phyloP scores from a whole-genome alignment of 2,329 filamentous ascomycete genomes.

The Ramularia collo-cygni region DNA sequence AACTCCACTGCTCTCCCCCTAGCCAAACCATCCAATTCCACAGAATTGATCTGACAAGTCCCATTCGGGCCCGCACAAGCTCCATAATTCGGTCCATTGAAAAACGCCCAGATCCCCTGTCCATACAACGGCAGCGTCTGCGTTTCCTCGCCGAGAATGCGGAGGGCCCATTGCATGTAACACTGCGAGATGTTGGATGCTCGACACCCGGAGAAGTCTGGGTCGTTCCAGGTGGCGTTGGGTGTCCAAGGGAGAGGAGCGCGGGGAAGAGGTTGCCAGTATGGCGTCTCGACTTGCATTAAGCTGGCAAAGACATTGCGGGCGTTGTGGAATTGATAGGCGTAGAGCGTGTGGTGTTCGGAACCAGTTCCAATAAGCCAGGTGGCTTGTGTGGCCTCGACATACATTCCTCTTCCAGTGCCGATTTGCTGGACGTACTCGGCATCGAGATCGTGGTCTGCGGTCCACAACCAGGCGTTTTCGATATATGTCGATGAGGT shows the following conservation, averaged over 20 bases:
- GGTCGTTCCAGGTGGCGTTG: slow-evolving; percentile 27
- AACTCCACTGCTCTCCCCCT: slow-evolving; percentile 12
- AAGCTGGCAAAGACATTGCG: slow-evolving; percentile 44
- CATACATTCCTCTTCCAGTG: slow-evolving; percentile 34
- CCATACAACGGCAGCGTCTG: slow-evolving; percentile 35
- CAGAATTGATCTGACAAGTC: slow-evolving; percentile 33
- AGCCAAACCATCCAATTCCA: slow-evolving; percentile 13
- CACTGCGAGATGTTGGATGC: slow-evolving; percentile 23
- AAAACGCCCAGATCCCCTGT: slow-evolving; percentile 36
- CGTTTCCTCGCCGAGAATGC: slow-evolving; percentile 23
- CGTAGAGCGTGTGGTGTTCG: slow-evolving; percentile 48
- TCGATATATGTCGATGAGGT: slow-evolving; percentile 46
- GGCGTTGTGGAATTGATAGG: slow-evolving; percentile 44
- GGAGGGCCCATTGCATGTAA: slow-evolving; percentile 28
- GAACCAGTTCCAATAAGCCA: slow-evolving; percentile 48
- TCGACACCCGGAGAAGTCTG: slow-evolving; percentile 24
- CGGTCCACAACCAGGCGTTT: slow-evolving; percentile 47
- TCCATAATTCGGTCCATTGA: slow-evolving; percentile 26
- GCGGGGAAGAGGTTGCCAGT: slow-evolving; percentile 25
- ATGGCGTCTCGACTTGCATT: slow-evolving; percentile 49
- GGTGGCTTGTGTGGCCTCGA: slow-evolving; percentile 40
- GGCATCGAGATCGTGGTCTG: slow-evolving; percentile 47
- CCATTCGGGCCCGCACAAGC: slow-evolving; percentile 25
- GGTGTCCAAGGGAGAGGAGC: slow-evolving; percentile 39
- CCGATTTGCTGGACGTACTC: slow-evolving; percentile 30